Conservation (phyloP, 306 rosid species). For the Prosopis cineraria region DNA sequence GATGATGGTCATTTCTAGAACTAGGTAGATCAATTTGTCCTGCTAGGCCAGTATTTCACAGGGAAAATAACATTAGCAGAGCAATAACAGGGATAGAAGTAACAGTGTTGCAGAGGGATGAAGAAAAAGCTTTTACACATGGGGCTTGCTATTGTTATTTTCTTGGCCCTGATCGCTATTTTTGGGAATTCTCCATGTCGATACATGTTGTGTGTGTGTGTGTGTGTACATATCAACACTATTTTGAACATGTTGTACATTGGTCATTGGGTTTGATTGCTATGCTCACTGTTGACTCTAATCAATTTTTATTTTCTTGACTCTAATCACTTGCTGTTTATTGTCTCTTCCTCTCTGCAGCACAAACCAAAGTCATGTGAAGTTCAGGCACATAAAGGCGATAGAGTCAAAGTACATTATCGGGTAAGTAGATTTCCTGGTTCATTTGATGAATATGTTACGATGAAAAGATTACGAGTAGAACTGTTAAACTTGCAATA, state of each 20-base stretch:
- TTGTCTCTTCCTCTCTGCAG: slow-evolving; percentile 51
- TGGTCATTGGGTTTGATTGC: slow-evolving; percentile 24
- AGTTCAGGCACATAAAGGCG: slow-evolving; percentile 90
- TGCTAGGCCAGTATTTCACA: not conserved
- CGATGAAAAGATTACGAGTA: not conserved
- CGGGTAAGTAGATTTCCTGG: slow-evolving; percentile 57
- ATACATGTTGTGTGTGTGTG: not conserved
- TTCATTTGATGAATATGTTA: slow-evolving; percentile 22
- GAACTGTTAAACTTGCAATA: not conserved
- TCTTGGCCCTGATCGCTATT: not conserved
- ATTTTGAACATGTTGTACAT: not conserved
- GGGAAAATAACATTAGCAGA: not conserved
- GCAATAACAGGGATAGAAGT: not conserved
- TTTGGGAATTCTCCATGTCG: not conserved
- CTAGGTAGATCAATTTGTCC: not conserved
- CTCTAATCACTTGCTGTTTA: slow-evolving; percentile 15
- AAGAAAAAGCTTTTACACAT: not conserved
- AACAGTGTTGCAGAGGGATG: slow-evolving; percentile 8
- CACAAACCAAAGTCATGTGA: slow-evolving; percentile 82
- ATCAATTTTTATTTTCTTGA: too few species aligned
- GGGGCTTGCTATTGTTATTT: not conserved
- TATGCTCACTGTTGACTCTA: slow-evolving; percentile 5
- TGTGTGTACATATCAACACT: not conserved
- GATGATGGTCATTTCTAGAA: not conserved
- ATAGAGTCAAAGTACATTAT: slow-evolving; percentile 87